Evolutionary conservation across 768 basidiomycete species (phyloP), one percentile per base, ranked within the genome.

Genomic region (Suillus ampliporus): DNA sequence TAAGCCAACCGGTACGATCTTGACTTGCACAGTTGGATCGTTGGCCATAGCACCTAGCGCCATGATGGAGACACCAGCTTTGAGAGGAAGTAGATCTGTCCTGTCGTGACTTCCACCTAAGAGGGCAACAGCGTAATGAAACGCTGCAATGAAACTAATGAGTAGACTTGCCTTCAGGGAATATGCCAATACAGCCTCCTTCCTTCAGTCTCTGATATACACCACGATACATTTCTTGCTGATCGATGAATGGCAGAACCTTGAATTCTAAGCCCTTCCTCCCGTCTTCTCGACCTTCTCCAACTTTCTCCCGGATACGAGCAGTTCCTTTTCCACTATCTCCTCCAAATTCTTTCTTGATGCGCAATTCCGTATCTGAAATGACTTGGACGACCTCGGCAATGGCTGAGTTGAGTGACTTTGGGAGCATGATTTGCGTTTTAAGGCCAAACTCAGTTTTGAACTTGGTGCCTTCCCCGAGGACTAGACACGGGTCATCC

Each of bases 61-160:
- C 96, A 99, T 99, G 69, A 99, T 86, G 2, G 95, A 92, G 40
- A 99, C 96, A 5, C 97, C 97, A 34, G 97, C 97, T 78, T 99
- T 99, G 44, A 99, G 84, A 2, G 97, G 97, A 21, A 99, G 86
- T 56, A 99, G 84, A 76, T 99, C 95, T 10, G 94, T 96, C 44
- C 97, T 90, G 77, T 99, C 97, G 76, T 99, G 97, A 62, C 96
- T 98, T 61, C 97, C 97, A 68, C 97, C 96, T 98, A 64, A 57
- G 50, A 21, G 23, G 38, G 11, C 38, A 40, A 40, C 11, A 15
- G 28, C 23, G 26, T 54, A 37, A 54, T 23, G 10, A 41, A 23
- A n/a, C 53, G 21, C 37, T 35, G 15, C 14, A 15, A 46, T 47
- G 17, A 9, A 28, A 64, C 28, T n/a, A 13, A 61, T 51, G 7